Conservation (phyloP, 208 protist genomes). For the Wallacemonas collosoma region DNA sequence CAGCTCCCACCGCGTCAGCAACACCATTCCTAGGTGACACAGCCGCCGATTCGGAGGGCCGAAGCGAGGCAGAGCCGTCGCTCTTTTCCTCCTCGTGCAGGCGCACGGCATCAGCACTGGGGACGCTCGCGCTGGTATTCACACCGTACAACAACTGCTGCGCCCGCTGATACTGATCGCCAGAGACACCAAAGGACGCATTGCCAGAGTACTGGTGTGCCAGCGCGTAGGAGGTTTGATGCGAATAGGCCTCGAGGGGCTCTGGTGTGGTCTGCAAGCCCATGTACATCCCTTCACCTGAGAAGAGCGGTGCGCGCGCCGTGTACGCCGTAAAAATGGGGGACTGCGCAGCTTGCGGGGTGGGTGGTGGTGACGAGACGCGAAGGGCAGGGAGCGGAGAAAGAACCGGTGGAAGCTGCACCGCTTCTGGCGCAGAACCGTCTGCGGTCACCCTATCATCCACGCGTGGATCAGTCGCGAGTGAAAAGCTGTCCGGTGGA, state of each 20-base stretch:
- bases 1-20: neutral
- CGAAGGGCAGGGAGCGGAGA: neutral
- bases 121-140: neutral
- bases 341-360: neutral
- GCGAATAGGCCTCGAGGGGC: constrained; percentile 14
- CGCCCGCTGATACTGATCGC: neutral
- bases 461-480: no score
- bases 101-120: neutral
- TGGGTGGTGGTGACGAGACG: neutral
- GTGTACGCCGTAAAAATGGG: neutral
- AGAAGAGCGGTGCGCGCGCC: neutral
- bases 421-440: neutral
- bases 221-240: constrained; percentile 26
- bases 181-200: constrained; percentile 48
- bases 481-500: no score
- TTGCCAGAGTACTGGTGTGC: constrained; percentile 49
- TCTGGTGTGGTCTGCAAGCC: neutral
- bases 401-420: neutral
- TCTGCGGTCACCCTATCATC: no score
- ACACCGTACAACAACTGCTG: constrained; percentile 11
- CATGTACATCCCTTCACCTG: neutral
- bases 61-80: neutral
- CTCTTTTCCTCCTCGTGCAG: neutral
- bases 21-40: neutral
- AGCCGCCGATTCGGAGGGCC: neutral